Evolutionary conservation across 1,139 yeast genomes (phyloP).

Genomic region (Sugiyamaella grinbergsii): DNA sequence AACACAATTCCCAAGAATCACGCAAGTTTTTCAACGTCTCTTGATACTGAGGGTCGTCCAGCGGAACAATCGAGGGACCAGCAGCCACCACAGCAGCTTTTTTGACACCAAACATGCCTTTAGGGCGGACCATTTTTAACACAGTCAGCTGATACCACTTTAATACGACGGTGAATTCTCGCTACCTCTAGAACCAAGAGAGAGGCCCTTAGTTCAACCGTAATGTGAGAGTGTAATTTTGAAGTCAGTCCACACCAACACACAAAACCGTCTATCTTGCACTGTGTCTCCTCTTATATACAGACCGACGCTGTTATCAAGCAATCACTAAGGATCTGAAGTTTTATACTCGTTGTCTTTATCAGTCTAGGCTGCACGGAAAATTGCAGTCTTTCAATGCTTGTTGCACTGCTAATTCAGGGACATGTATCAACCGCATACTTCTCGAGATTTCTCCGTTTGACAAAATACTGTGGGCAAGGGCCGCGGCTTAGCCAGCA

Average conservation of each 20-base stretch:
- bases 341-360: no score
- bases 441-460: not conserved
- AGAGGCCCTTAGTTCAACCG: no score
- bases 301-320: no score
- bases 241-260: no score
- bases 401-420: no score
- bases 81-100: not conserved
- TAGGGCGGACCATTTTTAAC: slow-evolving; percentile 6
- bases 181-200: no score
- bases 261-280: not conserved
- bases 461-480: not conserved
- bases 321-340: no score
- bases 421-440: no score
- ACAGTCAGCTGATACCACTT: not conserved
- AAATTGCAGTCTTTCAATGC: no score
- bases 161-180: not conserved
- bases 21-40: slow-evolving; percentile 31
- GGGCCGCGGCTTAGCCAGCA: not conserved
- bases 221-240: no score
- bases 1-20: slow-evolving; percentile 36
- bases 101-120: slow-evolving; percentile 1
- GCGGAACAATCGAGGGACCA: slow-evolving; percentile 24
- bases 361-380: no score
- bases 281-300: not conserved
- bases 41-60: slow-evolving; percentile 32